Percentiles rank a stretch among this genome's conserved stretches.
phyloP scores from a whole-genome alignment of 495 filamentous ascomycete species.

The Pseudoneurospora amorphoporcata region DNA sequence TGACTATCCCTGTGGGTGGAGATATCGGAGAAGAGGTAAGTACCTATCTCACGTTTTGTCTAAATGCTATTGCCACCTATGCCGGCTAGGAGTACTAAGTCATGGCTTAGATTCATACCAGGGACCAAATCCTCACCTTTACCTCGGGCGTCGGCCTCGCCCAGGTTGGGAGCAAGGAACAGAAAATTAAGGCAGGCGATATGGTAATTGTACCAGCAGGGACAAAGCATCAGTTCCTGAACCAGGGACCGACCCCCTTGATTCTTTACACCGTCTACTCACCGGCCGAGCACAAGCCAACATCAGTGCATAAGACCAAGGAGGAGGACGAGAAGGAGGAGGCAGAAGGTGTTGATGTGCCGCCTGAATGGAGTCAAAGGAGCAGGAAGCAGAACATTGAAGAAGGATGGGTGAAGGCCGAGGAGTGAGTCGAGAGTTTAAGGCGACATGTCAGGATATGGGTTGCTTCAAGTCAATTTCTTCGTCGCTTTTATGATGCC shows the following conservation, averaged over 20 bases:
- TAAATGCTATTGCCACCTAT: slow-evolving; percentile 10
- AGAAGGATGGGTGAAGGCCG: slow-evolving; percentile 39
- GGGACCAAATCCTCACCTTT: slow-evolving; percentile 56
- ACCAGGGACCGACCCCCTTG: slow-evolving; percentile 40
- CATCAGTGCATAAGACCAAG: slow-evolving; percentile 50
- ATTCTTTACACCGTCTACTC: slow-evolving; percentile 54
- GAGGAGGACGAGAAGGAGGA: slow-evolving; percentile 51
- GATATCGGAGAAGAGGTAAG: slow-evolving; percentile 56
- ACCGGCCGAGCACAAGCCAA: slow-evolving; percentile 48
- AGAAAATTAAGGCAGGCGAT: slow-evolving; percentile 47
- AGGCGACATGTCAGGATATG: not conserved
- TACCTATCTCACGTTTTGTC: not conserved
- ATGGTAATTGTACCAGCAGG: slow-evolving; percentile 55
- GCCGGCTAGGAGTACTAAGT: not conserved
- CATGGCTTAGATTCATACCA: slow-evolving; percentile 32
- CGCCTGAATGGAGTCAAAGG: slow-evolving; percentile 46
- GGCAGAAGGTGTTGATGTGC: slow-evolving; percentile 50
- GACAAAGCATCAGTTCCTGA: slow-evolving; percentile 59
- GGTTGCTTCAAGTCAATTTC: not conserved
- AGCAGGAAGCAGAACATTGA: slow-evolving; percentile 49
- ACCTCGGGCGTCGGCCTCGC: slow-evolving; percentile 47
- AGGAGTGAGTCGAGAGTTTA: not conserved
- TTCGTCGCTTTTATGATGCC: not conserved
- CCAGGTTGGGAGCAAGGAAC: slow-evolving; percentile 48
- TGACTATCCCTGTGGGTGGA: slow-evolving; percentile 53